phyloP scores from a whole-genome alignment of 129 eudicot genomes.

The Scalesia atractyloides region DNA sequence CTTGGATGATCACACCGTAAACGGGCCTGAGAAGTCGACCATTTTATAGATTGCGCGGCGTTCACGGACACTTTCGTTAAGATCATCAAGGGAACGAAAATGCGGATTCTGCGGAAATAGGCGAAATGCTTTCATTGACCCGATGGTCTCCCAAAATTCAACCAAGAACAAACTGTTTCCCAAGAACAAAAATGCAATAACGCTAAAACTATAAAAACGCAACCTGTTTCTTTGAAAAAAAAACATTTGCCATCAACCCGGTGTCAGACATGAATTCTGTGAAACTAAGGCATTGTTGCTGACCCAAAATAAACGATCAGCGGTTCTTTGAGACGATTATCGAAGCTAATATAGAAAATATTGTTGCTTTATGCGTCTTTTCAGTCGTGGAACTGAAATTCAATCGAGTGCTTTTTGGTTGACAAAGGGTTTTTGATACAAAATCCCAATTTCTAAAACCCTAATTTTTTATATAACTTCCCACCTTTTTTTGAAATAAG shows the following conservation, averaged over 20 bases:
- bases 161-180: no score
- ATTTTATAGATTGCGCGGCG: slow-evolving; percentile 69
- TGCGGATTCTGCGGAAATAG: slow-evolving; percentile 76
- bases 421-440: neutral
- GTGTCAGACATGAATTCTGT: neutral
- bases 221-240: slow-evolving; percentile 53
- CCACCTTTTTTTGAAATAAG: neutral
- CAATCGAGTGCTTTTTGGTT: neutral
- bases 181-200: neutral
- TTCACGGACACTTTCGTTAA: slow-evolving; percentile 56
- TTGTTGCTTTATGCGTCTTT: no score
- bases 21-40: slow-evolving; percentile 51
- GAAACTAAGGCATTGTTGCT: no score
- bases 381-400: neutral
- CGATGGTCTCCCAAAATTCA: slow-evolving; percentile 54
- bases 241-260: slow-evolving; percentile 56
- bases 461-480: neutral
- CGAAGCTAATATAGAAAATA: no score
- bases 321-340: no score
- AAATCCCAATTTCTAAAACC: neutral
- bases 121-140: slow-evolving; percentile 58
- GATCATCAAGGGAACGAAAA: slow-evolving; percentile 47
- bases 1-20: slow-evolving; percentile 42
- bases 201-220: neutral
- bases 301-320: no score